Conservation (phyloP, 345 rosid species). For the Anastatica hierochuntica region DNA sequence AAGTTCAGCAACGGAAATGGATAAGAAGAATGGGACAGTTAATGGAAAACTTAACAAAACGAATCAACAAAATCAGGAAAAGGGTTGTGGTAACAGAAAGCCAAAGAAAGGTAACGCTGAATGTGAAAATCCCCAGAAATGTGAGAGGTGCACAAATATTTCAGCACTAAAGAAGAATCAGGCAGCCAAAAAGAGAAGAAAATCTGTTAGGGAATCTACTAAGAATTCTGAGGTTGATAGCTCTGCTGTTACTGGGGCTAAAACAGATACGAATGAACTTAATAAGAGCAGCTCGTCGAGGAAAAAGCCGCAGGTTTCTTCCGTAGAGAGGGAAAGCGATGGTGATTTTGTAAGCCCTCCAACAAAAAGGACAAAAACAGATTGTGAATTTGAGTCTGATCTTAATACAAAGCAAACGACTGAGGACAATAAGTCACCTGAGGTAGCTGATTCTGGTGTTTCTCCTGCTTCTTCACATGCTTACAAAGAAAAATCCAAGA, state of each 20-base stretch:
- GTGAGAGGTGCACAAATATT: too few species aligned
- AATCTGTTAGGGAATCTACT: conserved; percentile 25
- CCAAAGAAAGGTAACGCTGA: conserved; percentile 27
- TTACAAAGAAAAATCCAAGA: conserved; percentile 16
- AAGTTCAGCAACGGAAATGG: conserved; percentile 13
- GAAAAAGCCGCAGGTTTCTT: conserved; percentile 35
- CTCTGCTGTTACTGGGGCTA: conserved; percentile 20
- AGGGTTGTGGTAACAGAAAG: conserved; percentile 19
- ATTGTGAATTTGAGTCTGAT: conserved; percentile 4
- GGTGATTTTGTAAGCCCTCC: conserved; percentile 32
- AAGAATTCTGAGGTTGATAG: conserved; percentile 28
- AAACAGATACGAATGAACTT: conserved; percentile 7
- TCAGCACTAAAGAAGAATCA: conserved; percentile 18
- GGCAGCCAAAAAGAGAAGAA: conserved; percentile 35
- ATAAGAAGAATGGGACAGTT: conserved; percentile 8
- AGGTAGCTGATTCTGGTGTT: conserved; percentile 22
- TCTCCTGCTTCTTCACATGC: too few species aligned
- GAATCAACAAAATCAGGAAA: conserved; percentile 11
- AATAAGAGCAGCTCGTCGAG: conserved; percentile 38
- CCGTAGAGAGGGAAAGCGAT: conserved; percentile 18
- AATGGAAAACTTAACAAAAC: background rate
- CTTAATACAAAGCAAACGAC: conserved; percentile 8
- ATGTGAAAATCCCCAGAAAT: conserved; percentile 7
- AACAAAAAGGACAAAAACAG: conserved; percentile 31
- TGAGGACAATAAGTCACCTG: conserved; percentile 6